These are phyloP conservation scores for Torulaspora globosa DNA, from an alignment of 1,139 yeast genomes.

Conservation along the genomic window DNA sequence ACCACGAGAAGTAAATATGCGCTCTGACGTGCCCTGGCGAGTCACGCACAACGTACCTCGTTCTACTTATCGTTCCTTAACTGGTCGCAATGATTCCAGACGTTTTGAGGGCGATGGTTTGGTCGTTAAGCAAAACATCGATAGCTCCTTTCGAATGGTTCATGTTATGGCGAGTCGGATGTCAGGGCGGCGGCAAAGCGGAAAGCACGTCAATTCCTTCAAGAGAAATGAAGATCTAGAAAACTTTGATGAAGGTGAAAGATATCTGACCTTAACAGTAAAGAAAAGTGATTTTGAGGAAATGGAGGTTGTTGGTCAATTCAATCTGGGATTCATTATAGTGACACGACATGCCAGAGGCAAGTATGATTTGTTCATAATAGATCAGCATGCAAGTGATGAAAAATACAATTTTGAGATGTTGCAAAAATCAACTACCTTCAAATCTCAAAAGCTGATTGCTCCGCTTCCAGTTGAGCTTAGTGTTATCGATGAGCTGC, in stretches of 20 bases:
- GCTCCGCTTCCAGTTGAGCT: conserved; percentile 60
- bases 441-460: conserved; percentile 69
- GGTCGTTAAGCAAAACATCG: not conserved
- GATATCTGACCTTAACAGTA: conserved; percentile 50
- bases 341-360: conserved; percentile 48
- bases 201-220: conserved; percentile 12
- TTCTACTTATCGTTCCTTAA: conserved; percentile 8
- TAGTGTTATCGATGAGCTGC: conserved; percentile 72
- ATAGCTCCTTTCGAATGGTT: not conserved
- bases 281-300: conserved; percentile 58
- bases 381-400: conserved; percentile 97
- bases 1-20: conserved; percentile 17
- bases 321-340: conserved; percentile 83
- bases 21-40: conserved; percentile 2
- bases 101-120: not conserved
- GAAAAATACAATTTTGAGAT: conserved; percentile 87
- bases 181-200: not conserved
- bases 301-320: conserved; percentile 86
- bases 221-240: conserved; percentile 31
- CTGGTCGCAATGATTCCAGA: not conserved
- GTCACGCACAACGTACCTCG: not conserved
- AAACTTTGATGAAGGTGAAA: conserved; percentile 51
- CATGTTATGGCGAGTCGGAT: not conserved
- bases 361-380: conserved; percentile 63
- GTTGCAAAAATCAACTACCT: conserved; percentile 50